Evolutionary conservation across 768 basidiomycete genomes (phyloP).

Genomic region (Cystofilobasidium bisporidii): DNA sequence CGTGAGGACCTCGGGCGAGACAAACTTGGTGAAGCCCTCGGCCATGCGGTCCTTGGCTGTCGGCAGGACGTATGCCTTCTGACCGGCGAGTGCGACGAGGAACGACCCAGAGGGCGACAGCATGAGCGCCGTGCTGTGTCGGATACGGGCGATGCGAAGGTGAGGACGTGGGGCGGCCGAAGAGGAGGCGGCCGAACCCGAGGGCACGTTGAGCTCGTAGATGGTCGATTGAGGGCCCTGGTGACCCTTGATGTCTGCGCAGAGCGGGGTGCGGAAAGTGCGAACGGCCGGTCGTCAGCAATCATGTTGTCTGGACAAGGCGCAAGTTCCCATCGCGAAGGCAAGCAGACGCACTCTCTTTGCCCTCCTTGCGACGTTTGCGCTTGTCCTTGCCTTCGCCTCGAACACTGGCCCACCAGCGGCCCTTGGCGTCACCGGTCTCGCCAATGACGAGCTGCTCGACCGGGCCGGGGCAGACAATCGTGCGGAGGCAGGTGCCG

Average conservation of each 20-base stretch:
- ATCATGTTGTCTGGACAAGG: slow-evolving; percentile 1
- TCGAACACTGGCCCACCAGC: slow-evolving; percentile 32
- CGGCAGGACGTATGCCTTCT: slow-evolving; percentile 34
- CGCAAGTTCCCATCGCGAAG: too few species aligned
- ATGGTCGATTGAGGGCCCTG: slow-evolving; percentile 19
- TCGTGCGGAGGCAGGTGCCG: slow-evolving; percentile 62
- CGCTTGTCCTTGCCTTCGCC: slow-evolving; percentile 18
- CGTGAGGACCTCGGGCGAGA: slow-evolving; percentile 14
- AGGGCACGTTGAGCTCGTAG: slow-evolving; percentile 9
- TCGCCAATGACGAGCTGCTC: slow-evolving; percentile 33
- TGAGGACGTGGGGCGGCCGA: slow-evolving; percentile 46
- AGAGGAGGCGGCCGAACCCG: slow-evolving; percentile 50
- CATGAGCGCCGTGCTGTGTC: slow-evolving; percentile 33
- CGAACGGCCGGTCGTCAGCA: not conserved
- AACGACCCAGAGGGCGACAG: slow-evolving; percentile 36
- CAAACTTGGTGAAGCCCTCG: slow-evolving; percentile 54
- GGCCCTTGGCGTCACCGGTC: slow-evolving; percentile 31
- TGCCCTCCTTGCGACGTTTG: slow-evolving; percentile 13
- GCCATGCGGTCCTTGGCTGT: not conserved
- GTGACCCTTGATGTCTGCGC: slow-evolving; percentile 7
- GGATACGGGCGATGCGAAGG: slow-evolving; percentile 42
- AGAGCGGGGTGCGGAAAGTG: not conserved
- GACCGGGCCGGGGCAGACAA: slow-evolving; percentile 55
- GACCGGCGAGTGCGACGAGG: slow-evolving; percentile 36
- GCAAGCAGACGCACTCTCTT: slow-evolving; percentile 8